phyloP scores from a whole-genome alignment of 2,329 filamentous ascomycete genomes.

The Ophiostoma australiae region DNA sequence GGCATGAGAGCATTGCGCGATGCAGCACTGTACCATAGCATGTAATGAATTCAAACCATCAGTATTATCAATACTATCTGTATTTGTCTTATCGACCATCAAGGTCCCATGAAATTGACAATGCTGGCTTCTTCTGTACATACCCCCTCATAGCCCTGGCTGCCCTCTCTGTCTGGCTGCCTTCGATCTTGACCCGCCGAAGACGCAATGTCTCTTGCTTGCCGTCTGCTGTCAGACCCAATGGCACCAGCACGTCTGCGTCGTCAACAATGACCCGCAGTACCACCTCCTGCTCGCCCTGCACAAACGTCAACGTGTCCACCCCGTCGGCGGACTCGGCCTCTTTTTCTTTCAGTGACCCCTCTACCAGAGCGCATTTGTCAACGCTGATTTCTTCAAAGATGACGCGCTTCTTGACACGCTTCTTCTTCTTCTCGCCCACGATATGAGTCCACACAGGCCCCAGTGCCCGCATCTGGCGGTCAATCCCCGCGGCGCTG shows the following conservation, averaged over 20 bases:
- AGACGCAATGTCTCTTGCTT: neutral
- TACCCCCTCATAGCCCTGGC: neutral
- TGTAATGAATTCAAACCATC: slow-evolving; percentile 15
- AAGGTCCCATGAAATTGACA: neutral
- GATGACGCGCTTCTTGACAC: slow-evolving; percentile 36
- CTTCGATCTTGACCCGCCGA: slow-evolving; percentile 2
- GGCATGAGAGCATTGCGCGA: slow-evolving; percentile 23
- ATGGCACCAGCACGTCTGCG: slow-evolving; percentile 26
- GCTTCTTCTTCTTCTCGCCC: neutral
- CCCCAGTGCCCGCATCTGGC: slow-evolving; percentile 57
- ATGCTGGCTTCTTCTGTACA: neutral
- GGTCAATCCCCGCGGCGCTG: slow-evolving; percentile 47
- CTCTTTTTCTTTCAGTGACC: slow-evolving; percentile 21
- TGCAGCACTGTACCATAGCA: slow-evolving; percentile 19
- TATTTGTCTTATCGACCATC: neutral
- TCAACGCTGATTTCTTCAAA: slow-evolving; percentile 33
- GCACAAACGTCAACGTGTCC: slow-evolving; percentile 24
- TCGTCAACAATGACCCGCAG: slow-evolving; percentile 24
- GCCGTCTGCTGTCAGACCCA: slow-evolving; percentile 18
- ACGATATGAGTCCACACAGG: slow-evolving; percentile 56
- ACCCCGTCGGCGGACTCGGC: neutral
- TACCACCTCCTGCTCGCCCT: slow-evolving; percentile 15
- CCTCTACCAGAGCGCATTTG: neutral
- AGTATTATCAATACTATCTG: neutral
- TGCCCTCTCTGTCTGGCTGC: neutral